Base-by-base conservation (phyloP, 331 rosid genomes). In the Spiraea crenata region DNA sequence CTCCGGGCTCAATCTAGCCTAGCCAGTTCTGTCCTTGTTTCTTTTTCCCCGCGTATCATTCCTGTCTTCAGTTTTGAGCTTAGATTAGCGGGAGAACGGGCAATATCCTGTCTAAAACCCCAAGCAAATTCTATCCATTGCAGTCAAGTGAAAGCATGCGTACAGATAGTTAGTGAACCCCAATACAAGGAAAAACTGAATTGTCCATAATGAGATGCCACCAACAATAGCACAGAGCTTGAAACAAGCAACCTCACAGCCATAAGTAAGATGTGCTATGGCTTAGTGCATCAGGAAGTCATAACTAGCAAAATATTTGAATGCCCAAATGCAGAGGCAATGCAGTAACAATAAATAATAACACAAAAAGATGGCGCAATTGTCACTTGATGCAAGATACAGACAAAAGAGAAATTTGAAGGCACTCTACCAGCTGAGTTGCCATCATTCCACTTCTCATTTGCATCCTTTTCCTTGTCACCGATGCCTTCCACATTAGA, bases 381-480 rank as follows among this genome's bases (percentile, higher is more conserved):
- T 16, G 4, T 48, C 54, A 60, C 50, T 57, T 60, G 64, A 57
- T 42, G 58, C 65, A n/a, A 25, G 73, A 65, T 19, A 51, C 14
- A 42, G 7, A 20, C 14, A 40, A 7, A 52, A 70, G 57, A 73
- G 25, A 39, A 54, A 40, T 15, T 8, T 69, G 51, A 67, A 25
- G 50, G 34, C 42, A 16, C 40, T 77, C 69, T 82, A 90, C 98
- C 83, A 13, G 60, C 25, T 47, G 73, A 69, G 63, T 56, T 37
- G 15, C 38, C 7, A 55, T 17, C 52, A 57, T 76, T 79, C 50
- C 81, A 71, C 57, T 67, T 75, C 57, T 82, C 82, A 76, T 47
- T 57, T 42, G 82, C 68, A 4, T 85, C 90, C 39, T 81, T 82
- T 65, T 83, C 89, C 45, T 83, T 90, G 40, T 74, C 88, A 37